Evolutionary conservation across 2,329 filamentous ascomycete species (phyloP), one percentile per base, ranked within the genome.

Genomic region (Emergomyces africanus): DNA sequence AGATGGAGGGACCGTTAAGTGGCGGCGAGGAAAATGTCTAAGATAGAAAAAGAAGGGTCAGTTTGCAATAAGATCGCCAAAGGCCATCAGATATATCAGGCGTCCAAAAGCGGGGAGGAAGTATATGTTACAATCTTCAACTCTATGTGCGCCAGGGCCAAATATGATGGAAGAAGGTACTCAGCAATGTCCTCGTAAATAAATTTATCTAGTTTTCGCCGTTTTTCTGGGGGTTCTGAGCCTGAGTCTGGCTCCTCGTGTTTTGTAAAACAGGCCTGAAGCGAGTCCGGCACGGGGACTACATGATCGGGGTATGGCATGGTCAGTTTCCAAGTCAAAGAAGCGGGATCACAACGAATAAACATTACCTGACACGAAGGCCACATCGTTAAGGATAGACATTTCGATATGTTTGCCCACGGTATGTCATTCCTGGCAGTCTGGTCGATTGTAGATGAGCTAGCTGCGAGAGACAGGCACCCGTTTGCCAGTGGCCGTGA

Each of bases 91-190:
- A 9, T 35, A 8, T 35, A 35, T 10, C 8, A 8, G 33, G 8
- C 33, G 33, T 35, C 33, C 33, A 1, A 4, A 5, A 35, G 33
- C 5, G 8, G 9, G 33, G 33, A 9, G 8, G 33, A 5, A 35
- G 4, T 25, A 20, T 20, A 23, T 23, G 42, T 64, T 65, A 74
- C 72, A 60, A 74, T 60, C 56, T 64, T 64, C 59, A 74, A 55
- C 55, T 60, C 50, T 53, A 70, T 62, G 18, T 69, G 67, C 57
- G 64, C 66, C 35, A 74, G 61, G 44, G 70, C 67, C 54, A 74
- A 69, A 60, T 72, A 71, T 23, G 42, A n/a, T 2, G 56, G 28
- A 33, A 62, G 46, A 33, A 46, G 20, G 33, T 53, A 8, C 12
- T 10, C 23, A 5, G 51, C 56, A 35, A 49, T 35, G 20, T 30